Base-by-base conservation (phyloP, 352 stramenopile species). In the Thalassiosira exigua region DNA sequence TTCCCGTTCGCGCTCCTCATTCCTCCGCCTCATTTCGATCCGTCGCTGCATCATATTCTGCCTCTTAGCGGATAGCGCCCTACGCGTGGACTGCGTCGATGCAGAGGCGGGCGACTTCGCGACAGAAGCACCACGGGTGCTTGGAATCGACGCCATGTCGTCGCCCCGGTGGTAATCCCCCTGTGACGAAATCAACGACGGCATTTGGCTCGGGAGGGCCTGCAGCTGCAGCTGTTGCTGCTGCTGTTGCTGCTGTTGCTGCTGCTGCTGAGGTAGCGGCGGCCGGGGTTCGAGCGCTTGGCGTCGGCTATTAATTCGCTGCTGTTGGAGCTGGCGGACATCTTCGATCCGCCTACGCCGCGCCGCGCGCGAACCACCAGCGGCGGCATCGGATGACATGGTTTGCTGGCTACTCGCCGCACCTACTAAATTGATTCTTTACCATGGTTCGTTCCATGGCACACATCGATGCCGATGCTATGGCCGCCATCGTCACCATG, bases 41-140 rank as follows among this genome's bases (percentile, higher is more conserved):
- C 72, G 48, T 27, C 72, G 46, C 46, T 74, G 53, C 72, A 81
- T 81, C 62, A 81, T 81, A 66, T 81, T 81, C 36, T 81, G 64
- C 22, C 64, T 33, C 29, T 57, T 59, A 9, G 56, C 27, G 3
- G 39, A 57, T 21, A 74, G 30, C 21, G 32, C 41, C 11, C 21
- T 42, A 46, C 42, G 33, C n/a, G 59, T 29, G 12, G 52, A 73
- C 21, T 21, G 22, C 39, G 54, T 66, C 4, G 53, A 61, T n/a
- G 39, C 19, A 4, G 53, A 51, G n/a, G 52, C 19, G 4, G 66
- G 36, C 26, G 53, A 33, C n/a, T n/a, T n/a, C n/a, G n/a, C n/a
- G n/a, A n/a, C n/a, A n/a, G n/a, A n/a, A n/a, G n/a, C n/a, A 12
- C 53, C 44, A 19, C 9, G 29, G 3, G 46, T 46, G 7, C 21